Base-by-base conservation (phyloP, 2,329 filamentous ascomycete genomes). In the Colletotrichum sidae region DNA sequence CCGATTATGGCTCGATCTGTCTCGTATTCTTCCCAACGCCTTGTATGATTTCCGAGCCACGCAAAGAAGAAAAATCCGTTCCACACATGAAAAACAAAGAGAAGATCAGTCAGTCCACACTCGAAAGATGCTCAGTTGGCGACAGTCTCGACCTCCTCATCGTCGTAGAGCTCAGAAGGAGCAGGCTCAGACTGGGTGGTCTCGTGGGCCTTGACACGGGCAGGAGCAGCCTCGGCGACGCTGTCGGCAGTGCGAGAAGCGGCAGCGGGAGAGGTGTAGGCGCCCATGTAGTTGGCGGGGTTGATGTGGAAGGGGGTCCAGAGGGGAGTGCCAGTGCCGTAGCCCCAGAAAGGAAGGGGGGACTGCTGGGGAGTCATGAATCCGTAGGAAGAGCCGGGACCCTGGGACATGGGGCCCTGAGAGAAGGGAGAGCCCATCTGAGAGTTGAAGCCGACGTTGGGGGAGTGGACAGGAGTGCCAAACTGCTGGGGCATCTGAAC, bases 111-210 rank as follows among this genome's bases (percentile, higher is more conserved):
- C 56, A 56, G 52, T 41, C n/a, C 13, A 8, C 35, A 45, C 41
- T 39, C 44, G 35, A 42, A 58, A 46, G 46, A 34, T 42, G 55
- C 35, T 50, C 15, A 50, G 47, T 54, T 11, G 33, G 33, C 37
- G 10, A 44, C 15, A 37, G 15, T 49, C 46, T 60, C 34, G 12
- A 49, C 37, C 49, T 64, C 55, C 37, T 17, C 25, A 17, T 4
- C 50, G 37, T 65, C 63, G 13, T 25, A n/a, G 33, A 56, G 52
- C 25, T 25, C 25, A 25, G 25, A 25, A 25, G 25, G 3, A 37
- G 50, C 53, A 44, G 63, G 63, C 63, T 66, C 63, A 47, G 63
- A 66, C 47, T 66, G 63, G 37, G 59, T 66, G 35, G 49, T 15
- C 49, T 60, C 55, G 44, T 34, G 49, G 13, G 11, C 38, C 50